A percentile compares a stretch with the other conserved stretches of the same genome.
phyloP scores from a whole-genome alignment of 495 filamentous ascomycete genomes.

The Hapsidospora chrysogenum region DNA sequence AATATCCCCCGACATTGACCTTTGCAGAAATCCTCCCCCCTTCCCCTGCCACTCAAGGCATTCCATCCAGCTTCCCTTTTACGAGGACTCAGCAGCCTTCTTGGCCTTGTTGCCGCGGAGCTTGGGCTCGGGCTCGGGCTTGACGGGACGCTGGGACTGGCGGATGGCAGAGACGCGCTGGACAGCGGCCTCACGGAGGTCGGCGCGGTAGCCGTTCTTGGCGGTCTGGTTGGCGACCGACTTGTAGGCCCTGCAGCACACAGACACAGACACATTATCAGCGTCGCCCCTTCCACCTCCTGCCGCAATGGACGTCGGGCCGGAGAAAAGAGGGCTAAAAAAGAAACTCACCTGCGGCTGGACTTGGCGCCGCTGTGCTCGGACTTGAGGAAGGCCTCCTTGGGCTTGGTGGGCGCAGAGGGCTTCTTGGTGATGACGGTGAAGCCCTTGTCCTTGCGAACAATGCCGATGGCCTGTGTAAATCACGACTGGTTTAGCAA shows the following conservation, averaged over 20 bases:
- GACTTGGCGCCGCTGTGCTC: constrained; percentile 52
- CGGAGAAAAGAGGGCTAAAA: background rate
- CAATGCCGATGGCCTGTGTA: constrained; percentile 63
- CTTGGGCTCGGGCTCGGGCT: constrained; percentile 58
- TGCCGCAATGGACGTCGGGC: background rate
- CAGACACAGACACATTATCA: background rate
- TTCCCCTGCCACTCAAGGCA: background rate
- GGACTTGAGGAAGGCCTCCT: constrained; percentile 40
- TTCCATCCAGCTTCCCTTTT: constrained; percentile 5
- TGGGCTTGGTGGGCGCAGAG: constrained; percentile 51
- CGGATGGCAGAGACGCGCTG: constrained; percentile 79
- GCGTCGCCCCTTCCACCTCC: background rate
- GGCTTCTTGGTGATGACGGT: constrained; percentile 77
- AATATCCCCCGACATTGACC: background rate
- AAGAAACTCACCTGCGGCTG: constrained; percentile 58
- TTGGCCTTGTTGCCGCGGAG: constrained; percentile 65
- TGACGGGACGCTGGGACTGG: constrained; percentile 58
- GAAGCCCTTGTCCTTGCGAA: constrained; percentile 46
- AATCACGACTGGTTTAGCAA: constrained; percentile 9
- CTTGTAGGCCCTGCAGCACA: constrained; percentile 59
- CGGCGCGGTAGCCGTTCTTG: constrained; percentile 69
- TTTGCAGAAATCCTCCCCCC: constrained; percentile 4
- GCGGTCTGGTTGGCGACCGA: constrained; percentile 62
- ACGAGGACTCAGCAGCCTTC: constrained; percentile 34
- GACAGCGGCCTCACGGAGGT: constrained; percentile 75